Base-by-base conservation (phyloP, 495 filamentous ascomycete genomes). In the Chaetomidium leptoderma region DNA sequence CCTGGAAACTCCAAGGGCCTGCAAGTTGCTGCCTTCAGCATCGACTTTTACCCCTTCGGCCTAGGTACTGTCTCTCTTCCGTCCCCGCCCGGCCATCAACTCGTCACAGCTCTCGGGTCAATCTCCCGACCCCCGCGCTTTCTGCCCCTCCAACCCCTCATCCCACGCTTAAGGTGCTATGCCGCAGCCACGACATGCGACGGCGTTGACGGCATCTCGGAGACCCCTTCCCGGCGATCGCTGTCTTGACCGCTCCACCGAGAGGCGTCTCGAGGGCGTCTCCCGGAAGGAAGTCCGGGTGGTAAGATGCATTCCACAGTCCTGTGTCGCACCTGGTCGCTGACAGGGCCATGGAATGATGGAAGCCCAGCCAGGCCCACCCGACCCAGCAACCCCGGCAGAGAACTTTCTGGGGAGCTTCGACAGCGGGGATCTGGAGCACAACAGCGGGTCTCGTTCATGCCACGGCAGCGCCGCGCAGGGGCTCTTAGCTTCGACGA, bases 141-240 rank as follows among this genome's bases (percentile, higher is more conserved):
- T 24, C 21, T 27, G 27, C 37, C 29, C n/a, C 26, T 48, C 45
- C 35, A 35, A 57, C 33, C 36, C 54, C 54, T 51, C 48, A 58
- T 53, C 56, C 56, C 56, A 44, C 57, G 40, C 37, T 35, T 9
- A 27, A 21, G 24, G 4, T n/a, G 51, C 51, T 37, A 52, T 37
- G 58, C 58, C 58, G 58, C 58, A 55, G 58, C 58, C 58, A 49
- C 51, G 29, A 52, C 56, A 47, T 42, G 32, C 39, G 17, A 36
- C 23, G 35, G 24, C 29, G 19, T 40, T 53, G 21, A n/a, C 35
- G 35, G 23, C 24, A 46, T 46, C 1, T 24, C 17, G 19, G 17
- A 16, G 44, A 27, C 11, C 23, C 19, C 27, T 2, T 11, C 27
- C 29, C 29, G 13, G 26, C 9, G 45, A 21, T 6, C 13, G 29